Evolutionary conservation across 208 protist genomes (phyloP).

Genomic region (Hexamita inflata): DNA sequence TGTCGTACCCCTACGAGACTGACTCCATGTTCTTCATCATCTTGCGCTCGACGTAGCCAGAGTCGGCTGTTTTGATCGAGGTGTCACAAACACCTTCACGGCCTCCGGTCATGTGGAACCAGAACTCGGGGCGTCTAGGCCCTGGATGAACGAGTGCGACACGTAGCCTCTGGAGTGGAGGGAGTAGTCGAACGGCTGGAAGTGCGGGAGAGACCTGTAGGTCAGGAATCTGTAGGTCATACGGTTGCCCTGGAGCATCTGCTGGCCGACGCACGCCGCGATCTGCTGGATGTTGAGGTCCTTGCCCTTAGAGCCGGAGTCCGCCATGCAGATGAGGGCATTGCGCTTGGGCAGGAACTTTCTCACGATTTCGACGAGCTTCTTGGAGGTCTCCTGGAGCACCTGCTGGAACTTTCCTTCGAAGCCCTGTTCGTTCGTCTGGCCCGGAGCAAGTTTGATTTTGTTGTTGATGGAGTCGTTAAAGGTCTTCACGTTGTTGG

Average conservation of each 20-base stretch:
- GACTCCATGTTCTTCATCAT: conserved; percentile 92
- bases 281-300: conserved; percentile 96
- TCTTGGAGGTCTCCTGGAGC: conserved; percentile 53
- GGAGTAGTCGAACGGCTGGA: conserved; percentile 87
- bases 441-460: conserved; percentile 71
- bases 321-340: conserved; percentile 81
- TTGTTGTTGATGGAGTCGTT: conserved; percentile 67
- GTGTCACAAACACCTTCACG: conserved; percentile 97
- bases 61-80: conserved; percentile 96
- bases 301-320: conserved; percentile 89
- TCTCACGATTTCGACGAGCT: conserved; percentile 58
- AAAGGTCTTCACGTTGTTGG: conserved; percentile 69
- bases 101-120: conserved; percentile 98
- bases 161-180: conserved; percentile 88
- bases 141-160: conserved; percentile 78
- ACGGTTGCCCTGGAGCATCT: conserved; percentile 94
- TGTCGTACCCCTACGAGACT: conserved; percentile 59
- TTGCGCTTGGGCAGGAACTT: conserved; percentile 65
- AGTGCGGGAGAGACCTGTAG: conserved; percentile 80
- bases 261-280: conserved; percentile 95
- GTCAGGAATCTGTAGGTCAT: conserved; percentile 88
- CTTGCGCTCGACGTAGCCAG: conserved; percentile 70
- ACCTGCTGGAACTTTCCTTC: conserved; percentile 84
- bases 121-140: conserved; percentile 95
- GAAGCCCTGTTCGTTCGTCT: conserved; percentile 82